Evolutionary conservation across 2,329 filamentous ascomycete species (phyloP).

Genomic region (Ambrosiella xylebori): DNA sequence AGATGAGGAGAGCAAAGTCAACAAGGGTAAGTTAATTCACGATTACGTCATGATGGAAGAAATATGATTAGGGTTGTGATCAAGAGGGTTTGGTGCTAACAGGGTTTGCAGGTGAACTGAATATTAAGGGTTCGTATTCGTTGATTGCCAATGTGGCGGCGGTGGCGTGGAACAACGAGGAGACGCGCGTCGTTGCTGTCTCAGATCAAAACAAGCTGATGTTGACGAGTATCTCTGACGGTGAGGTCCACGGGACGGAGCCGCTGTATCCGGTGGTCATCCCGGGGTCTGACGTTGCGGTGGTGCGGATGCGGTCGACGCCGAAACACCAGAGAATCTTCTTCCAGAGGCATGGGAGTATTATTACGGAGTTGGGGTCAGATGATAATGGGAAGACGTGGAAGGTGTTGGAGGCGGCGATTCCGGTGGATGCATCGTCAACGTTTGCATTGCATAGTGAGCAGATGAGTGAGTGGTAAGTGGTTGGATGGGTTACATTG

Average conservation of each 20-base stretch:
- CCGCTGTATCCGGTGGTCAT: constrained; percentile 12
- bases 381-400: constrained; percentile 13
- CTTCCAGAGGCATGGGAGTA: constrained; percentile 13
- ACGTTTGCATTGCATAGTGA: constrained; percentile 12
- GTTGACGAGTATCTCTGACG: constrained; percentile 9
- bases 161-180: constrained; percentile 11
- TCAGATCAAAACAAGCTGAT: constrained; percentile 12
- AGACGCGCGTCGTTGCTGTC: constrained; percentile 11
- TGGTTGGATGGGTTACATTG: not conserved
- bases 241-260: constrained; percentile 10
- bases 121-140: constrained; percentile 12
- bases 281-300: constrained; percentile 11
- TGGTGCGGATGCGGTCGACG: constrained; percentile 7
- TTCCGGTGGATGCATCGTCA: constrained; percentile 12
- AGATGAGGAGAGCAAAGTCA: constrained; percentile 5
- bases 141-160: constrained; percentile 11
- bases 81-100: not conserved
- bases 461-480: constrained; percentile 12
- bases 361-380: constrained; percentile 10
- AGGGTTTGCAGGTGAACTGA: constrained; percentile 9
- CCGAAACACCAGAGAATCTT: constrained; percentile 11
- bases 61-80: no score
- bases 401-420: constrained; percentile 10
- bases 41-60: not conserved
- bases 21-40: constrained; percentile 6